These are phyloP conservation scores for Chaetomium strumarium DNA, from an alignment of 2,329 filamentous ascomycete genomes.

Conservation along the genomic window DNA sequence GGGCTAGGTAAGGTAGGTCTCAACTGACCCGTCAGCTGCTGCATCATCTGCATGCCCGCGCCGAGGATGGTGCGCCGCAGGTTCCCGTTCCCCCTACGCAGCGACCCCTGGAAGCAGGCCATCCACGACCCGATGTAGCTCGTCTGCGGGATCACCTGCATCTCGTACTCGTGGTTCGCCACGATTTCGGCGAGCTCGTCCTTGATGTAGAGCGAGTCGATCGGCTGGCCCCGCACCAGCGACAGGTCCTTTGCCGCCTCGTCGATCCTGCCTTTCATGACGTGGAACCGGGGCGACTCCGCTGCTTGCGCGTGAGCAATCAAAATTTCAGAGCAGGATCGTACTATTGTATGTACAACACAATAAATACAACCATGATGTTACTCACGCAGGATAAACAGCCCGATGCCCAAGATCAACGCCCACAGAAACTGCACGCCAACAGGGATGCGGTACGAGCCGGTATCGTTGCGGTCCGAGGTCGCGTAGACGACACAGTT, in stretches of 20 bases:
- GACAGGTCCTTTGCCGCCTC: constrained; percentile 53
- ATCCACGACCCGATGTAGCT: constrained; percentile 57
- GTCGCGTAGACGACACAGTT: constrained; percentile 63
- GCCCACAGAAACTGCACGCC: constrained; percentile 56
- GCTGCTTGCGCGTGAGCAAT: constrained; percentile 35
- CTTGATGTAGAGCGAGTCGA: constrained; percentile 59
- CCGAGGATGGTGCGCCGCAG: constrained; percentile 53
- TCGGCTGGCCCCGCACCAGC: constrained; percentile 58
- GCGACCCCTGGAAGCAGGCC: constrained; percentile 50
- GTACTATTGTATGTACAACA: not conserved
- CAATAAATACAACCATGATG: too few relatives aligned
- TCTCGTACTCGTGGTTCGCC: constrained; percentile 67
- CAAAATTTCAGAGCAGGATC: not conserved
- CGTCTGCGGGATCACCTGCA: constrained; percentile 50
- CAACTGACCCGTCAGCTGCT: constrained; percentile 41
- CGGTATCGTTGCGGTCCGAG: constrained; percentile 51
- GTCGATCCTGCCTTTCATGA: constrained; percentile 60
- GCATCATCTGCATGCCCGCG: constrained; percentile 55
- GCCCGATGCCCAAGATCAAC: constrained; percentile 33
- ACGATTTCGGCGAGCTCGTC: constrained; percentile 68
- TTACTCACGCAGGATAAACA: constrained; percentile 33
- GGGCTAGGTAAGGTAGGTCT: constrained; percentile 23
- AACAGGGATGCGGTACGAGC: constrained; percentile 67
- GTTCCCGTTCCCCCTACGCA: constrained; percentile 49
- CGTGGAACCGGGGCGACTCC: constrained; percentile 67